Base-by-base conservation (phyloP, 495 filamentous ascomycete species). In the Pyrenula aspistea region DNA sequence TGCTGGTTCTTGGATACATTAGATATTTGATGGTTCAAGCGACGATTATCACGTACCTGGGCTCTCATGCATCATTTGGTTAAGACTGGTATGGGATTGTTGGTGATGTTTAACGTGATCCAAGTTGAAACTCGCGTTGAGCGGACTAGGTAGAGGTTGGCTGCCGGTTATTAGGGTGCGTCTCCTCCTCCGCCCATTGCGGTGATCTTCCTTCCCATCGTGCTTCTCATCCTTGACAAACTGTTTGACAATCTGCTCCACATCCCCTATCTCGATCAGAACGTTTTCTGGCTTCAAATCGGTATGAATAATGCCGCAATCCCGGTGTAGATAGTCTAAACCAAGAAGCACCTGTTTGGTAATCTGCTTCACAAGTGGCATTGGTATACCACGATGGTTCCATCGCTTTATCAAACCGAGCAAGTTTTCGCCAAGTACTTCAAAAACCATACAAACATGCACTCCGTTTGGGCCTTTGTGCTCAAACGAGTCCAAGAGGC, bases 381-480 rank as follows among this genome's bases (percentile, higher is more conserved):
- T 95, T 24, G 93, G 93, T 54, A 98, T 97, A 24, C 93, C 93
- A 25, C 93, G 80, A 67, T 98, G 93, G 62, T 97, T 96, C 88
- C 93, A 98, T 57, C 86, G 83, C 79, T 97, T 98, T 75, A 98
- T 98, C 68, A 98, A 71, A 12, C 94, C 93, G 55, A 98, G 71
- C 53, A 98, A 68, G 65, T 98, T 98, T 77, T 98, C 93, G 12
- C 93, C 93, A 52, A 98, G 72, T 12, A 98, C 93, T 69, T 98
- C 93, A 62, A 98, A 98, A 2, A 98, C 93, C 92, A 98, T 98
- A 76, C 93, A 98, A 53, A 97, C 91, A 65, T 98, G 93, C 25
- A 88, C 83, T 47, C 93, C 93, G 68, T 98, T 92, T 12, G 92
- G 93, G 2, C 93, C 93, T 70, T 94, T 95, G 71, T 97, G 93